These are phyloP conservation scores for Penicillium soppii DNA, from an alignment of 495 filamentous ascomycete genomes.

Conservation along the genomic window DNA sequence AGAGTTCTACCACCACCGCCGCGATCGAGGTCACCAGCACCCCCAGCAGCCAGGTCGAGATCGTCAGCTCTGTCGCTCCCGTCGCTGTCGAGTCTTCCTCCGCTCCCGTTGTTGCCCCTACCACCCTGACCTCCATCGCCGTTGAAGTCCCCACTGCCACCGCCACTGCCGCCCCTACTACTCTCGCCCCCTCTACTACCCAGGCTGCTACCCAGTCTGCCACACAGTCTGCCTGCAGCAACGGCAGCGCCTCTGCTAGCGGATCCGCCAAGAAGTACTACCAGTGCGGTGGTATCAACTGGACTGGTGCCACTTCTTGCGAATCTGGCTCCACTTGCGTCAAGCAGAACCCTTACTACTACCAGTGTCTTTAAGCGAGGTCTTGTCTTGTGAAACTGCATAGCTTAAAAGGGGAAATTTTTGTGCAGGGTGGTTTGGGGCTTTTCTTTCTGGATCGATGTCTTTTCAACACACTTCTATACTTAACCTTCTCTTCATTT, in stretches of 20 bases:
- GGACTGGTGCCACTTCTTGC: constrained; percentile 48
- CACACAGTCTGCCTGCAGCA: too few species aligned
- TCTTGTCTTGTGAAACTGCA: not conserved
- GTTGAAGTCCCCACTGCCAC: not conserved
- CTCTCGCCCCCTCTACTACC: constrained; percentile 8
- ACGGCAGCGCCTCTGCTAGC: constrained; percentile 16
- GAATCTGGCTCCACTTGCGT: constrained; percentile 44
- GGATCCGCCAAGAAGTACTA: constrained; percentile 27
- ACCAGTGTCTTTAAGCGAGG: constrained; percentile 44
- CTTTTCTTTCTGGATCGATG: not conserved
- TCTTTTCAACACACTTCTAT: not conserved
- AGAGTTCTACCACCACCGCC: constrained; percentile 8
- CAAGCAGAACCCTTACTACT: constrained; percentile 49
- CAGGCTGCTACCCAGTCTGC: constrained; percentile 13
- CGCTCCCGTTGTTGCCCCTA: not conserved
- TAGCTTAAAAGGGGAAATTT: not conserved
- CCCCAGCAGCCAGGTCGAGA: constrained; percentile 15
- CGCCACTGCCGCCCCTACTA: not conserved
- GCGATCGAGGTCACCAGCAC: constrained; percentile 11
- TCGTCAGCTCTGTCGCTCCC: constrained; percentile 9
- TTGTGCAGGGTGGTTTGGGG: constrained; percentile 1
- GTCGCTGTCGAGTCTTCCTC: constrained; percentile 1
- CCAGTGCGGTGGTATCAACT: constrained; percentile 55
- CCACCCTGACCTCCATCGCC: not conserved
- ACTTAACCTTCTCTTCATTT: constrained; percentile 1